Evolutionary conservation across 805 yeast genomes (phyloP).

Genomic region (Wickerhamomyces rabaulensis): DNA sequence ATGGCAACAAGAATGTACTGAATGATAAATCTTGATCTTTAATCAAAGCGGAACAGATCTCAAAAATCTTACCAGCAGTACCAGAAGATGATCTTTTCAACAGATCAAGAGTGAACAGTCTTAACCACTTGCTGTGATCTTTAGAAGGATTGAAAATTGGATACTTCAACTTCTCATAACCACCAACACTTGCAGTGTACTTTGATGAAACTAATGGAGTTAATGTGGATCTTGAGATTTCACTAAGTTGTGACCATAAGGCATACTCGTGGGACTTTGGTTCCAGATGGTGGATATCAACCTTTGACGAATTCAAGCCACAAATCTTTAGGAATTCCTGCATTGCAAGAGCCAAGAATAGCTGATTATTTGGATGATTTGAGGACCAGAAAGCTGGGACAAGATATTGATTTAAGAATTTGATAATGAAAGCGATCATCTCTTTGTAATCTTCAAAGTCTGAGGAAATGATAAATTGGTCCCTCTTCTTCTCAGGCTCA

Average conservation of each 20-base stretch:
- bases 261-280: conserved; percentile 23
- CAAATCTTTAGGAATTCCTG: conserved; percentile 75
- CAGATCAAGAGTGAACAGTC: conserved; percentile 61
- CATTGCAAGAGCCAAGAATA: conserved; percentile 80
- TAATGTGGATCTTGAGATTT: conserved; percentile 64
- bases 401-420: conserved; percentile 62
- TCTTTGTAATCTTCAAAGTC: conserved; percentile 63
- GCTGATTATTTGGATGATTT: conserved; percentile 78
- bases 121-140: conserved; percentile 68
- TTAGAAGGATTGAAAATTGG: conserved; percentile 60
- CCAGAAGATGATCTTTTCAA: conserved; percentile 33
- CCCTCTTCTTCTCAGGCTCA: conserved; percentile 34
- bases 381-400: conserved; percentile 88
- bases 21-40: conserved; percentile 66
- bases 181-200: conserved; percentile 48
- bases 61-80: conserved; percentile 42
- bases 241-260: conserved; percentile 61
- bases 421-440: conserved; percentile 55
- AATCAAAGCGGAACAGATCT: conserved; percentile 57
- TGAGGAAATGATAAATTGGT: conserved; percentile 45
- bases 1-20: conserved; percentile 71
- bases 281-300: conserved; percentile 25
- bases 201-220: conserved; percentile 71
- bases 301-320: conserved; percentile 35
- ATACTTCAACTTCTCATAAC: conserved; percentile 41